Conservation (phyloP, 2,329 filamentous ascomycete species). For the Monosporascus sp. region DNA sequence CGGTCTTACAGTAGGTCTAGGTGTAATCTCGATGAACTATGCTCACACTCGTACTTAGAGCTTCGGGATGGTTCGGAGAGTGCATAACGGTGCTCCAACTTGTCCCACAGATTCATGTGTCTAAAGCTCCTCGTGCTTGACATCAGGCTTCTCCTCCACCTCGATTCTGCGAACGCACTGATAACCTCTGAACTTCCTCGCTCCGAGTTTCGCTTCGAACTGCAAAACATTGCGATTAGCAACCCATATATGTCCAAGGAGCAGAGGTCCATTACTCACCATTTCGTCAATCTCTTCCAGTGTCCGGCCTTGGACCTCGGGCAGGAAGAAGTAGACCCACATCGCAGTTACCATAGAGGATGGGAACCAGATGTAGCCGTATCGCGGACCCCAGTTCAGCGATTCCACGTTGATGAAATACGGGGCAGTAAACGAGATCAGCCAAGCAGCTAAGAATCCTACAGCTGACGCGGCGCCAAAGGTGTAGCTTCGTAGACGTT, state of each 20-base stretch:
- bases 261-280: conserved; percentile 16
- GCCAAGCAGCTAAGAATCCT: conserved; percentile 46
- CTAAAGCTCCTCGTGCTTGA: conserved; percentile 8
- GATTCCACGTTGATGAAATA: conserved; percentile 49
- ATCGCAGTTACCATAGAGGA: conserved; percentile 18
- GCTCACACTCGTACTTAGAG: neutral
- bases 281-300: conserved; percentile 46
- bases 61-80: neutral
- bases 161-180: conserved; percentile 11
- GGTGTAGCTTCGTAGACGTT: conserved; percentile 46
- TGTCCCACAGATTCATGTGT: neutral
- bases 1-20: too few relatives aligned
- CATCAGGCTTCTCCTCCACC: conserved; percentile 9
- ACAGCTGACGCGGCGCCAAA: conserved; percentile 44
- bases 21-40: too few relatives aligned
- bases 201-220: conserved; percentile 18
- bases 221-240: conserved; percentile 1
- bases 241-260: neutral
- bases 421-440: conserved; percentile 47
- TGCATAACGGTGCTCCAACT: too few relatives aligned
- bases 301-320: conserved; percentile 42
- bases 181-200: conserved; percentile 16
- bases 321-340: conserved; percentile 38
- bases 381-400: conserved; percentile 46
- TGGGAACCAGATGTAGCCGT: conserved; percentile 46